Percentiles rank a stretch among this genome's conserved stretches.
Conservation (phyloP, 495 filamentous ascomycete species). For the Penicillium steckii region DNA sequence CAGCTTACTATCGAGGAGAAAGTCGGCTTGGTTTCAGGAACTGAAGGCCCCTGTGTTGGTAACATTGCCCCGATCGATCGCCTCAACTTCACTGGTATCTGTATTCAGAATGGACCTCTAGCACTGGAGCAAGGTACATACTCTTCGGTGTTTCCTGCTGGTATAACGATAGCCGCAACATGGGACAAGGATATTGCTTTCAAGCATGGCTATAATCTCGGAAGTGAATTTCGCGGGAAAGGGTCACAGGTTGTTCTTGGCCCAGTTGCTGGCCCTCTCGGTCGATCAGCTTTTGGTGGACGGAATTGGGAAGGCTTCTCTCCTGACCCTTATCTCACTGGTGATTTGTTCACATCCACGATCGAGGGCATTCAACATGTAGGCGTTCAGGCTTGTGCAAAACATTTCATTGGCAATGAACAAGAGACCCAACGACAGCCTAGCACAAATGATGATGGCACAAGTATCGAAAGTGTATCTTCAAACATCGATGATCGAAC, state of each 20-base stretch:
- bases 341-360: conserved; percentile 51
- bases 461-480: conserved; percentile 61
- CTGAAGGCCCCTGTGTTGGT: conserved; percentile 71
- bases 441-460: conserved; percentile 61
- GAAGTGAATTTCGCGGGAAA: conserved; percentile 48
- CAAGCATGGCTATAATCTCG: conserved; percentile 62
- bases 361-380: conserved; percentile 55
- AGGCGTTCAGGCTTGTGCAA: conserved; percentile 58
- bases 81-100: conserved; percentile 48
- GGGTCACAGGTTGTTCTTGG: conserved; percentile 55
- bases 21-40: neutral
- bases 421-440: conserved; percentile 43
- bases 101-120: conserved; percentile 54
- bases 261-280: conserved; percentile 52
- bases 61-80: conserved; percentile 57
- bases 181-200: conserved; percentile 66
- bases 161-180: conserved; percentile 62
- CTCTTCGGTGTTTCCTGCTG: conserved; percentile 54
- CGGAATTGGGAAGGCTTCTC: conserved; percentile 75
- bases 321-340: conserved; percentile 62
- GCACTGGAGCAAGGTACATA: conserved; percentile 48
- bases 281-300: conserved; percentile 47
- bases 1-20: neutral
- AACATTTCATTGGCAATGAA: conserved; percentile 61
- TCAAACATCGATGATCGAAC: conserved; percentile 64